These are phyloP conservation scores for Nicotiana knightiana DNA, from an alignment of 257 asterid species.

Conservation along the genomic window DNA sequence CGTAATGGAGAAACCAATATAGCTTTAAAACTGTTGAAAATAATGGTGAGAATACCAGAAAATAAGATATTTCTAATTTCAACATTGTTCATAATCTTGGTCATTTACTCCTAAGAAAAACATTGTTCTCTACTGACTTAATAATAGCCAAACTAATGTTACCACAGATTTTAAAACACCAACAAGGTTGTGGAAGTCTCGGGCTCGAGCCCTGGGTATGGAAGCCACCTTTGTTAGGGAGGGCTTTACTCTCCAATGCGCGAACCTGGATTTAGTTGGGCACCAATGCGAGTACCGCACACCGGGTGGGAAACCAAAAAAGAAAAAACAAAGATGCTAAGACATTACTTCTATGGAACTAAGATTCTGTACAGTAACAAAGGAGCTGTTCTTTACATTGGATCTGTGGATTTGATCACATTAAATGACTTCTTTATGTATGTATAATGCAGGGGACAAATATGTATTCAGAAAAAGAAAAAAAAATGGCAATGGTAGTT, in stretches of 20 bases:
- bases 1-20: too few species aligned
- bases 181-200: too few species aligned
- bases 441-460: not conserved
- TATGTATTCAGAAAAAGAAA: not conserved
- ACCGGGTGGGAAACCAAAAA: too few species aligned
- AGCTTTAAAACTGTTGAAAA: too few species aligned
- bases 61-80: not conserved
- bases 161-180: too few species aligned
- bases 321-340: not conserved
- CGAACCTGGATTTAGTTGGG: too few species aligned
- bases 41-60: not conserved
- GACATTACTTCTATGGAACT: not conserved
- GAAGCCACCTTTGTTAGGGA: too few species aligned
- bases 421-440: not conserved
- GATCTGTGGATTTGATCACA: not conserved
- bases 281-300: too few species aligned
- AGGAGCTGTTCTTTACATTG: constrained; percentile 4
- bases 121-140: too few species aligned
- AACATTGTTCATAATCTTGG: not conserved
- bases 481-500: not conserved
- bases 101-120: too few species aligned
- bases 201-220: too few species aligned
- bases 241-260: too few species aligned
- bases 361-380: not conserved
- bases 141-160: not conserved